Evolutionary conservation across 202 grass and related monocot genomes (phyloP).

Genomic region (Brachypodium distachyon): DNA sequence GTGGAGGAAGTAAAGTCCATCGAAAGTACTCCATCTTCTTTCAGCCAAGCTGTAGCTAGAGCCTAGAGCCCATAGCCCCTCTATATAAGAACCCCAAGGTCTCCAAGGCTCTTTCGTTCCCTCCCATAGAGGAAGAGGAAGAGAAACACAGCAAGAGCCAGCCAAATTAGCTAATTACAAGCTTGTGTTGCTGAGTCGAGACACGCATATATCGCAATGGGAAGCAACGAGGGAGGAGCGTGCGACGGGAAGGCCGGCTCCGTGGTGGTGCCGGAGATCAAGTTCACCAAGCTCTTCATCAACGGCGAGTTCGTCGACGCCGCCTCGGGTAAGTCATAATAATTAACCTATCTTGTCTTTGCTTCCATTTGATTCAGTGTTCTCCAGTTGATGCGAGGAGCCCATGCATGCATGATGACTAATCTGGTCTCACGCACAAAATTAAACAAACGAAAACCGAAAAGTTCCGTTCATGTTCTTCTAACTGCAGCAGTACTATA

Average conservation of each 20-base stretch:
- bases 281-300: conserved; percentile 93
- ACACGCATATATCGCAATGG: conserved; percentile 13
- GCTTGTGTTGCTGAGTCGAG: neutral
- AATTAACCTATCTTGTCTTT: neutral
- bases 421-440: too few relatives aligned
- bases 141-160: neutral
- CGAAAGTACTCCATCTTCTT: neutral
- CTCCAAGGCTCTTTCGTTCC: neutral
- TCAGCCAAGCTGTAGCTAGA: neutral
- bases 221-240: conserved; percentile 1
- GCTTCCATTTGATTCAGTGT: too few relatives aligned
- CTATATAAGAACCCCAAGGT: neutral
- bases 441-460: too few relatives aligned
- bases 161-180: neutral
- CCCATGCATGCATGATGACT: too few relatives aligned
- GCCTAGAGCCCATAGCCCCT: neutral
- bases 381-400: too few relatives aligned
- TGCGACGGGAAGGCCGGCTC: conserved; percentile 4
- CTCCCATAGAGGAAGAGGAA: neutral
- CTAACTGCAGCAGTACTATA: too few relatives aligned
- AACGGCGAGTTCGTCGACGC: conserved; percentile 80
- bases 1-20: neutral
- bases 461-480: too few relatives aligned
- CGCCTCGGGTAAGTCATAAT: conserved; percentile 32
- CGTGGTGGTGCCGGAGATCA: conserved; percentile 73